Conservation (phyloP, 2,329 filamentous ascomycete genomes). For the Xylariaceae sp. region DNA sequence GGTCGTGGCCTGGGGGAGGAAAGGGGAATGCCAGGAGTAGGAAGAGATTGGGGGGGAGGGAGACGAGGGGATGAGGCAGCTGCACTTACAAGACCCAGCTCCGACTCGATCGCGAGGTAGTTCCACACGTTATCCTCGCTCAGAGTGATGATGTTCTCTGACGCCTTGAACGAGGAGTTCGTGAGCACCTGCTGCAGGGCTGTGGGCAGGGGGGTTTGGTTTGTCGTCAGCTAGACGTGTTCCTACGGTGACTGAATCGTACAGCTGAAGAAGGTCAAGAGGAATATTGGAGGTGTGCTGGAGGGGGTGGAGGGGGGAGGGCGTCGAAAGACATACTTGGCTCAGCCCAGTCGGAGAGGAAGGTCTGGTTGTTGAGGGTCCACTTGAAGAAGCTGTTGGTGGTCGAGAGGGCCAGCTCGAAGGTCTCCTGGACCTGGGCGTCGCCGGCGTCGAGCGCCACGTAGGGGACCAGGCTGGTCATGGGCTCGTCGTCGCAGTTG, state of each 20-base stretch:
- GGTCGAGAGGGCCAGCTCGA: conserved; percentile 20
- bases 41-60: no score
- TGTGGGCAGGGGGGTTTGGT: conserved; percentile 14
- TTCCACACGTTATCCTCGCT: conserved; percentile 26
- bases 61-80: no score
- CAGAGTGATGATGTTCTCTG: conserved; percentile 24
- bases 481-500: conserved; percentile 30
- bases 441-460: conserved; percentile 26
- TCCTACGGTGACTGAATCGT: no score
- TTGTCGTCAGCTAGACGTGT: neutral
- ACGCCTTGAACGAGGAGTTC: conserved; percentile 14
- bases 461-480: conserved; percentile 27
- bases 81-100: conserved; percentile 13
- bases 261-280: no score
- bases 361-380: conserved; percentile 40
- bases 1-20: neutral
- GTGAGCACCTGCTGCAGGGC: conserved; percentile 24
- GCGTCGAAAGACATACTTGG: conserved; percentile 34
- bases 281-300: no score
- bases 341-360: conserved; percentile 38
- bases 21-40: conserved; percentile 8
- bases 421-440: conserved; percentile 17
- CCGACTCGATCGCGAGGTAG: conserved; percentile 27
- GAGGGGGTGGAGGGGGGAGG: no score
- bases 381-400: conserved; percentile 35